Conservation (phyloP, 352 stramenopile genomes). For the Thraustochytrium aureum region DNA sequence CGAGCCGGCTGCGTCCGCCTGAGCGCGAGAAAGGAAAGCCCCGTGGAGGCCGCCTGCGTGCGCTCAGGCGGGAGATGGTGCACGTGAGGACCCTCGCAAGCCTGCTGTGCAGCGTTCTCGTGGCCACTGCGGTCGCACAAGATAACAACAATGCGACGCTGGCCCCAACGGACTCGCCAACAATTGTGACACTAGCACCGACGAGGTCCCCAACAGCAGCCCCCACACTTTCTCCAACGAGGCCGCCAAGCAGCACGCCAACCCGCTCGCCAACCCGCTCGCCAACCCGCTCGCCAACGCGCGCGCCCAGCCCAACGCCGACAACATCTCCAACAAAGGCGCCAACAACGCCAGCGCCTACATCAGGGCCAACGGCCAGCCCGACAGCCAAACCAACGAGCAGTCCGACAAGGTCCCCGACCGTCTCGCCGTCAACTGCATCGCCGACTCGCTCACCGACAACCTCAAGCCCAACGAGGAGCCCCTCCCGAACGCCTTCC, state of each 20-base stretch:
- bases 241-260: not conserved
- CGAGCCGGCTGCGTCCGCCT: too few species aligned
- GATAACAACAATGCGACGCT: too few species aligned
- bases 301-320: not conserved
- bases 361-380: not conserved
- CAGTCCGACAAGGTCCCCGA: not conserved
- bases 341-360: constrained; percentile 10
- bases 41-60: too few species aligned
- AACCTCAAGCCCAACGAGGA: too few species aligned
- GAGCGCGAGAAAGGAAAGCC: too few species aligned
- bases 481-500: constrained; percentile 5
- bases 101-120: too few species aligned
- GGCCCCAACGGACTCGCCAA: too few species aligned
- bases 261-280: not conserved
- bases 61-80: too few species aligned
- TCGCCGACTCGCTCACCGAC: too few species aligned
- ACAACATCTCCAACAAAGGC: not conserved
- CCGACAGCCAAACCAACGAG: constrained; percentile 9
- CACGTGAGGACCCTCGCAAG: too few species aligned
- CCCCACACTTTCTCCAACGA: constrained; percentile 1
- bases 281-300: constrained; percentile 5
- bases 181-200: not conserved
- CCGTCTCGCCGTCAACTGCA: too few species aligned
- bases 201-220: not conserved
- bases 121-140: too few species aligned